Percentiles rank a stretch among this genome's conserved stretches.
Evolutionary conservation across 805 yeast species (phyloP).

Genomic region (Lachancea quebecensis): DNA sequence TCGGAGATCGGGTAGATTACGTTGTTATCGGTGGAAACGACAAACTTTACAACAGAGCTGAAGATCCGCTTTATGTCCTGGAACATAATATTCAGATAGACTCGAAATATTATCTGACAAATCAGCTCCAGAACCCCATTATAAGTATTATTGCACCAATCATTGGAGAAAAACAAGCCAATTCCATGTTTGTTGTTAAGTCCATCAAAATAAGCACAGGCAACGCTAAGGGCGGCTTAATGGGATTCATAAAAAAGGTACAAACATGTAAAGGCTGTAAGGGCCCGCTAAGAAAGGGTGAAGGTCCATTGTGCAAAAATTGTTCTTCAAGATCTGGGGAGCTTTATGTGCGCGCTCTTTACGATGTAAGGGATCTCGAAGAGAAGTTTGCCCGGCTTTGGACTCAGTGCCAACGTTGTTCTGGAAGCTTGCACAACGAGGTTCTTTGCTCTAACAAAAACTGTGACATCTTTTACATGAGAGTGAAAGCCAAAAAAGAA

Average conservation of each 20-base stretch:
- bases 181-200: constrained; percentile 60
- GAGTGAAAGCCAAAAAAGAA: constrained; percentile 48
- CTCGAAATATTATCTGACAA: constrained; percentile 86
- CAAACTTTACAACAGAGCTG: constrained; percentile 91
- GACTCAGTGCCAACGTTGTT: constrained; percentile 98
- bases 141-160: constrained; percentile 93
- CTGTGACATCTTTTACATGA: constrained; percentile 96
- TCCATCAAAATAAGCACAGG: constrained; percentile 37
- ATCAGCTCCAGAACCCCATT: constrained; percentile 87
- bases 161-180: constrained; percentile 77
- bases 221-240: constrained; percentile 72
- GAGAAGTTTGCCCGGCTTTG: constrained; percentile 79
- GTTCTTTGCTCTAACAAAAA: constrained; percentile 92
- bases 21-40: constrained; percentile 80
- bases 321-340: constrained; percentile 71
- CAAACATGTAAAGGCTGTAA: constrained; percentile 86
- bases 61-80: constrained; percentile 89
- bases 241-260: constrained; percentile 86
- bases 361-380: constrained; percentile 73
- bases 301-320: constrained; percentile 74
- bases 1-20: constrained; percentile 97
- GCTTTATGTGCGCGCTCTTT: constrained; percentile 73
- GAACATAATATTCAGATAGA: constrained; percentile 92
- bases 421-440: constrained; percentile 92
- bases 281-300: constrained; percentile 58